Evolutionary conservation across 2,329 filamentous ascomycete species (phyloP).

Genomic region (Simplicillium aogashimaense): DNA sequence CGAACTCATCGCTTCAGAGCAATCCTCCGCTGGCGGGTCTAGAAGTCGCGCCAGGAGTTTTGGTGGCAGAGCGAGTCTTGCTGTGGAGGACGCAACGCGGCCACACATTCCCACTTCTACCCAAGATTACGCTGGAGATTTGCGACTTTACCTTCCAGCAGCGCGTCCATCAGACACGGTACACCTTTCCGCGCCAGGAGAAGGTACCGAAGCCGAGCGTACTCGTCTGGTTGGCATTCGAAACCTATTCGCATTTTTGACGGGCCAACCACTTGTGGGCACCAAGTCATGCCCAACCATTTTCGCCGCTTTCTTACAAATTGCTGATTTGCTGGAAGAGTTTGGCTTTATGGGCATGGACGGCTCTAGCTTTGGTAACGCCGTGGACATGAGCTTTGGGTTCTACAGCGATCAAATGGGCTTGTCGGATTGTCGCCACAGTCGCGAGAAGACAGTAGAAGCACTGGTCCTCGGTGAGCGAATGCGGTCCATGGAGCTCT

Average conservation of each 20-base stretch:
- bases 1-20: conserved; percentile 38
- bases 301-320: conserved; percentile 44
- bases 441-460: conserved; percentile 82
- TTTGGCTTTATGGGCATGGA: conserved; percentile 49
- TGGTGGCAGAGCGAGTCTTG: conserved; percentile 34
- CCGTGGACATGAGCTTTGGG: conserved; percentile 55
- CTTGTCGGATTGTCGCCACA: conserved; percentile 70
- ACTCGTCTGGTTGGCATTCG: conserved; percentile 49
- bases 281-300: conserved; percentile 41
- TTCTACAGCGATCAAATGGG: conserved; percentile 68
- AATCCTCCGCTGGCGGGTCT: conserved; percentile 14
- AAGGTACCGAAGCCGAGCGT: conserved; percentile 27
- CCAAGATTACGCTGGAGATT: conserved; percentile 27
- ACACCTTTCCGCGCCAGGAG: conserved; percentile 22
- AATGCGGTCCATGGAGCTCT: conserved; percentile 73
- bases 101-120: conserved; percentile 27
- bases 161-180: conserved; percentile 25
- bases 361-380: conserved; percentile 48
- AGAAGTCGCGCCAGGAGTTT: conserved; percentile 33
- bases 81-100: conserved; percentile 37
- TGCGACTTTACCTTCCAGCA: conserved; percentile 44
- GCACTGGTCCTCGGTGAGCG: conserved; percentile 80
- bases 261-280: conserved; percentile 51
- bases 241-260: conserved; percentile 58
- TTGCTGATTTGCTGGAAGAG: conserved; percentile 42